Base-by-base conservation (phyloP, 2,329 filamentous ascomycete genomes). In the Chaetothyriales sp. region DNA sequence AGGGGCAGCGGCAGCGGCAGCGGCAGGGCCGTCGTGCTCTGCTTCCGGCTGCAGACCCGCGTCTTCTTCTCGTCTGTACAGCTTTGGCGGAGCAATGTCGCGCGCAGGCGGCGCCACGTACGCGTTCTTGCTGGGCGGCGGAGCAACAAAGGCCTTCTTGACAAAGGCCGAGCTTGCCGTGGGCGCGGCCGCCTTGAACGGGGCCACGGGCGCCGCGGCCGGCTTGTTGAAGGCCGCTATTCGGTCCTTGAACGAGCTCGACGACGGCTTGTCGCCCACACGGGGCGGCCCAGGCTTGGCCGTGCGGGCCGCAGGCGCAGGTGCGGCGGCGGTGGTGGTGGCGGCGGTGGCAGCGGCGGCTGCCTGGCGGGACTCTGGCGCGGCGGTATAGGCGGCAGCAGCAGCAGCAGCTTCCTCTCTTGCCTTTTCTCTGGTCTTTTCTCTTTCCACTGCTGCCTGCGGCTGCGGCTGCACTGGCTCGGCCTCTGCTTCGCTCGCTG, bases 221-320 rank as follows among this genome's bases (percentile, higher is more conserved):
- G 86, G 75, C 66, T 90, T 92, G 69, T 98, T 98, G 73, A 98
- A 98, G 45, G 92, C 90, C 33, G 92, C 92, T 65, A 98, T 95
- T 56, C 92, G 86, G 69, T 97, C 92, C 65, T 80, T 89, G 73
- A 98, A 97, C 1, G 92, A 88, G 63, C 79, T 86, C 46, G 73
- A 76, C 9, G 69, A 66, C 25, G 89, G 87, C 67, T 94, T 95
- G 61, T 88, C 86, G 10, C 75, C 75, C 10, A 80, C 72, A 22
- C 73, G 68, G 18, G 78, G 77, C 10, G 87, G 84, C 43, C 86
- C 83, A 19, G 81, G 75, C 54, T 79, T 80, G 51, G 73, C 74
- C 65, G 62, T 48, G 64, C 62, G 43, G 2, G 75, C 65, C 18
- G 67, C 63, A 43, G 71, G 64, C 52, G 73, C 71, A 45, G 71